Base-by-base conservation (phyloP, 106 monocot species). In the Apostasia shenzhenica region DNA sequence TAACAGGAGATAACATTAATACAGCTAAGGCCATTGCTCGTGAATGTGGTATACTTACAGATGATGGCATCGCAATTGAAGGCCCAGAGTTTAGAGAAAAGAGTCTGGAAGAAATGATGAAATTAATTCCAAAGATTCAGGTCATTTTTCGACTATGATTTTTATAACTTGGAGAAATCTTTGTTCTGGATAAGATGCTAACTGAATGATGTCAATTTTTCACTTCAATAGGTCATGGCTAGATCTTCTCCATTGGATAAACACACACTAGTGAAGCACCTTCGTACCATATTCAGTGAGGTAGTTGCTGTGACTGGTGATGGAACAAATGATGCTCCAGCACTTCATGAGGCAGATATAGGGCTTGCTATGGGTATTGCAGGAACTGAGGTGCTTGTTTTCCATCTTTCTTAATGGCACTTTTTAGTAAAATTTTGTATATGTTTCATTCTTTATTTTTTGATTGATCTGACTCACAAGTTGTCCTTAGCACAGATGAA, bases 251-350 rank as follows among this genome's bases (percentile, higher is more conserved):
- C 84, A 70, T 55, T 84, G 37, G 84, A 84, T 71, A 81, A 84
- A 52, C 70, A 80, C 61, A 81, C 61, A 12, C 67, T 84, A 39
- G 84, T 84, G 50, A 77, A 80, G 67, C 66, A 77, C 50, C 55
- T 80, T 59, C 69, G 77, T 5, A 74, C 73, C 67, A 69, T 57
- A 13, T 76, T 84, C 49, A 80, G 66, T 81, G 80, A 81, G 57
- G 84, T 84, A 59, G 84, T 84, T 77, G 84, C 84, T 55, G 84
- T 84, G 73, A 84, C 84, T 51, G 84, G 84, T 74, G 84, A 84
- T 84, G 84, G 84, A 7, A 81, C 84, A 55, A 84, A 84, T 57
- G 84, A 84, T 74, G 84, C 84, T 62, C 84, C 84, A 8, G 84
- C 84, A 0, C 74, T 84, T 55, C 76, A 77, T 52, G 73, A 77